These are phyloP conservation scores for Volvariella volvacea DNA, from an alignment of 1,284 basidiomycete species.

Conservation along the genomic window DNA sequence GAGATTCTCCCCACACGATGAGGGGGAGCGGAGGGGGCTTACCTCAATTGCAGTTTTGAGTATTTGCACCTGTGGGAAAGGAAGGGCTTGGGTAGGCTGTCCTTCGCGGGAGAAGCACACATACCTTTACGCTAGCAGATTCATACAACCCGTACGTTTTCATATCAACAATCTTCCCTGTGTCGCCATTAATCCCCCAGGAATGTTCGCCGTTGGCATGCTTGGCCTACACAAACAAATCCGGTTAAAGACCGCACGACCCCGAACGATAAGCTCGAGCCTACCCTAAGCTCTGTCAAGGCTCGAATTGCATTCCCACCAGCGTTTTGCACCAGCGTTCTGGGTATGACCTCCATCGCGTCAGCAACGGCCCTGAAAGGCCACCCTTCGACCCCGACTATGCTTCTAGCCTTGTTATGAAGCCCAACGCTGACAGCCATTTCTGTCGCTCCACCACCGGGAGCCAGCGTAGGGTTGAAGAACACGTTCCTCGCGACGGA, in stretches of 20 bases:
- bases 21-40: slow-evolving; percentile 12
- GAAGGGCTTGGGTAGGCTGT: background rate
- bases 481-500: slow-evolving; percentile 94
- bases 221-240: slow-evolving; percentile 69
- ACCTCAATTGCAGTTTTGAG: slow-evolving; percentile 97
- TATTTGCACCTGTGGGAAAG: slow-evolving; percentile 69
- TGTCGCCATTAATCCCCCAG: slow-evolving; percentile 94
- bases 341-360: slow-evolving; percentile 95
- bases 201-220: slow-evolving; percentile 88
- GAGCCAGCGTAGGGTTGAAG: slow-evolving; percentile 89
- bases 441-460: slow-evolving; percentile 95
- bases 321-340: slow-evolving; percentile 93
- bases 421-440: slow-evolving; percentile 95
- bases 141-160: slow-evolving; percentile 91
- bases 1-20: slow-evolving; percentile 1
- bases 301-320: slow-evolving; percentile 94
- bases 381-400: slow-evolving; percentile 83
- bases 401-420: slow-evolving; percentile 72
- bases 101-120: slow-evolving; percentile 5
- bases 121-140: slow-evolving; percentile 89
- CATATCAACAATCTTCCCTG: slow-evolving; percentile 95
- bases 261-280: no score
- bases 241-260: slow-evolving; percentile 4
- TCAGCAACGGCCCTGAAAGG: slow-evolving; percentile 92
- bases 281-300: slow-evolving; percentile 80